Conservation (phyloP, 768 basidiomycete species). For the Cyclocybe aegerita region DNA sequence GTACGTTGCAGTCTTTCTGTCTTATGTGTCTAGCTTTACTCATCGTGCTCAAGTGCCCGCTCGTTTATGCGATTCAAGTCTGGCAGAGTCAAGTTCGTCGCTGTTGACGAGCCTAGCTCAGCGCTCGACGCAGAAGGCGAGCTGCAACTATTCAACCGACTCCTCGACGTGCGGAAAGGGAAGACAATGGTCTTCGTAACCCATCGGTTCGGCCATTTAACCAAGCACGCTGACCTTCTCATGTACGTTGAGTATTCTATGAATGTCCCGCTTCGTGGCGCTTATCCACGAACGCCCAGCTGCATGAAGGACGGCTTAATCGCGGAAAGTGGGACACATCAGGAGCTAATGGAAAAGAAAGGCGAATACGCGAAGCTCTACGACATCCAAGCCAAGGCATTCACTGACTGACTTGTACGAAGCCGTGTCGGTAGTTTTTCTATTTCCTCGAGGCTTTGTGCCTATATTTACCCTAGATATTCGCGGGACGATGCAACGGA, state of each 20-base stretch:
- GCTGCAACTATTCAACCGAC: slow-evolving; percentile 37
- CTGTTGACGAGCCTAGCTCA: slow-evolving; percentile 59
- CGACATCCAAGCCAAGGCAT: slow-evolving; percentile 35
- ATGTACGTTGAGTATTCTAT: slow-evolving; percentile 33
- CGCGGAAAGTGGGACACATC: slow-evolving; percentile 40
- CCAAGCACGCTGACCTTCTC: slow-evolving; percentile 45
- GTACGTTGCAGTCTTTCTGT: slow-evolving; percentile 29
- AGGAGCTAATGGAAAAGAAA: slow-evolving; percentile 29
- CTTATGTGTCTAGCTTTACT: neutral
- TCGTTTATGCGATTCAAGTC: slow-evolving; percentile 39
- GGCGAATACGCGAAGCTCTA: slow-evolving; percentile 44
- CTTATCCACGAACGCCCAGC: slow-evolving; percentile 17
- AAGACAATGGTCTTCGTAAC: slow-evolving; percentile 55
- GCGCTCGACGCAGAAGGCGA: slow-evolving; percentile 54
- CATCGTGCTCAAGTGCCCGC: slow-evolving; percentile 30
- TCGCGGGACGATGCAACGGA: too few relatives aligned
- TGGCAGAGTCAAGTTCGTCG: slow-evolving; percentile 40
- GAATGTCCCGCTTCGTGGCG: neutral
- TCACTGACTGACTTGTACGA: slow-evolving; percentile 2
- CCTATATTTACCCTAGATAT: too few relatives aligned
- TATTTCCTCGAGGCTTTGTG: too few relatives aligned
- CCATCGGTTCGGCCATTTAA: slow-evolving; percentile 49
- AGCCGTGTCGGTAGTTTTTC: too few relatives aligned
- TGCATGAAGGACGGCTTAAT: slow-evolving; percentile 45
- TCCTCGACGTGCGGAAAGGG: slow-evolving; percentile 33